A percentile compares a stretch with the other conserved stretches of the same genome.
phyloP scores from a whole-genome alignment of 2,329 filamentous ascomycete species.

The Sphaerulina populicola region DNA sequence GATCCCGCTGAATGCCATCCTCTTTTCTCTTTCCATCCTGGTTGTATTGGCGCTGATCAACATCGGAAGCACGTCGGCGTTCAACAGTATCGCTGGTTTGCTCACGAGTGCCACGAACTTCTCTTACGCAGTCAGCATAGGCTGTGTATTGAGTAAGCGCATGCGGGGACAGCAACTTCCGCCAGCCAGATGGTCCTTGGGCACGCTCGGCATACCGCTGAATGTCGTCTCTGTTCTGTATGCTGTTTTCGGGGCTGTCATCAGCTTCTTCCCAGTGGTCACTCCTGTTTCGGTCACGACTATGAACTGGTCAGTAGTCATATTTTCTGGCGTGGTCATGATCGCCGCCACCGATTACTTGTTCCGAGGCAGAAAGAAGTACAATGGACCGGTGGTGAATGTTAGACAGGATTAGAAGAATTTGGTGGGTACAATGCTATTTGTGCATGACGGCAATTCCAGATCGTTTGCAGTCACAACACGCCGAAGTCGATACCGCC shows the following conservation, averaged over 20 bases:
- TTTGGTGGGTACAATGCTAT: not conserved
- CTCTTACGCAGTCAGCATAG: slow-evolving; percentile 16
- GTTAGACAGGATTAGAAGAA: slow-evolving; percentile 4
- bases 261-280: slow-evolving; percentile 19
- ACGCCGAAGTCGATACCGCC: not conserved
- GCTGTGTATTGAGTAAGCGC: slow-evolving; percentile 14
- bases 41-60: slow-evolving; percentile 29
- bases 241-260: slow-evolving; percentile 8
- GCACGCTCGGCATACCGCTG: slow-evolving; percentile 8
- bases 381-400: slow-evolving; percentile 14
- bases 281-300: slow-evolving; percentile 10
- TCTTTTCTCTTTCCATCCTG: slow-evolving; percentile 17
- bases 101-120: slow-evolving; percentile 7
- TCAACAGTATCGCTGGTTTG: slow-evolving; percentile 36
- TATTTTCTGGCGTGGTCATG: slow-evolving; percentile 14
- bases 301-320: slow-evolving; percentile 21
- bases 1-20: slow-evolving; percentile 21
- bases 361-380: slow-evolving; percentile 11
- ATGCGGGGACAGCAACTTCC: slow-evolving; percentile 13
- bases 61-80: slow-evolving; percentile 33
- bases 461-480: not conserved
- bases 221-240: slow-evolving; percentile 14
- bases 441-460: too few species aligned
- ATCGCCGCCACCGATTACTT: slow-evolving; percentile 11
- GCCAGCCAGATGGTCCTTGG: slow-evolving; percentile 13